These are phyloP conservation scores for Mycosarcoma mackinlayi DNA, from an alignment of 1,284 basidiomycete species.

Conservation along the genomic window DNA sequence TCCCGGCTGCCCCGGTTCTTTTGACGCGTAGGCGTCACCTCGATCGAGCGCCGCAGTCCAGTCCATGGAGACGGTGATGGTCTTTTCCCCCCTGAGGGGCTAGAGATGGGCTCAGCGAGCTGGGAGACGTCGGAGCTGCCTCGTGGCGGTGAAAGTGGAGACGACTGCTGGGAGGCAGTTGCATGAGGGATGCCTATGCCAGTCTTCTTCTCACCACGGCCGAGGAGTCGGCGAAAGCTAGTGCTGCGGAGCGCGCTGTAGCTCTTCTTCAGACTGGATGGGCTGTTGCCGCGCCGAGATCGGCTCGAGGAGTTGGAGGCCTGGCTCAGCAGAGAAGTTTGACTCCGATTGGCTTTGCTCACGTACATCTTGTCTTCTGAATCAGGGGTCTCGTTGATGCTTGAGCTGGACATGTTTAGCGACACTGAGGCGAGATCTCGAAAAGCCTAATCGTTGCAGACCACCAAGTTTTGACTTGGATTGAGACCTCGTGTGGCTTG, in stretches of 20 bases:
- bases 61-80: slow-evolving; percentile 21
- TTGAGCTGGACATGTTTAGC: slow-evolving; percentile 21
- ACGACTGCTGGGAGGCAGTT: neutral
- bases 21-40: slow-evolving; percentile 22
- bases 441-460: slow-evolving; percentile 40
- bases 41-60: slow-evolving; percentile 21
- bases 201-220: slow-evolving; percentile 14
- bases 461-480: slow-evolving; percentile 30
- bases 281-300: slow-evolving; percentile 16
- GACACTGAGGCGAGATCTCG: slow-evolving; percentile 37
- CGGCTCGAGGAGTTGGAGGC: slow-evolving; percentile 23
- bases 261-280: slow-evolving; percentile 28
- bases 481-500: slow-evolving; percentile 14
- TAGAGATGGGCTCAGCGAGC: slow-evolving; percentile 5
- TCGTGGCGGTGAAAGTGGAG: slow-evolving; percentile 10
- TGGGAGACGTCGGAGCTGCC: slow-evolving; percentile 6
- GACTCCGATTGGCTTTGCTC: slow-evolving; percentile 20
- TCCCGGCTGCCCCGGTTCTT: neutral
- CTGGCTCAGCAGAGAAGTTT: slow-evolving; percentile 34
- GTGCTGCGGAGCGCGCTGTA: slow-evolving; percentile 28
- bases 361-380: slow-evolving; percentile 2
- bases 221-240: slow-evolving; percentile 30
- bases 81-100: slow-evolving; percentile 11
- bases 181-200: neutral
- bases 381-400: slow-evolving; percentile 15